These are phyloP conservation scores for Penicillium griseofulvum DNA, from an alignment of 2,329 filamentous ascomycete genomes.

Conservation along the genomic window DNA sequence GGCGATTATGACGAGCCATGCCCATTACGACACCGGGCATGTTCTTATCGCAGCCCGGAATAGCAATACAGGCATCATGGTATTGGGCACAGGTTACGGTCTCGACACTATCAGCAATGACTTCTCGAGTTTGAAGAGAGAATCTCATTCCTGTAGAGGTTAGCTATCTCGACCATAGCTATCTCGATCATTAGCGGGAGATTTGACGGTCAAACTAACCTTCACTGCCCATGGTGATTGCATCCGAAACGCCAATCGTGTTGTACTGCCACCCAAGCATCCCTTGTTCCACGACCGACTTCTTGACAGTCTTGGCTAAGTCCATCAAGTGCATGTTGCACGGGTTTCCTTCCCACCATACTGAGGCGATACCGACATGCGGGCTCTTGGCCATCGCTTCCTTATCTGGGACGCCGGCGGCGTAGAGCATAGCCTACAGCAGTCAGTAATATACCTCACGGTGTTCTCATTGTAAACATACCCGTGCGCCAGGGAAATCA, in stretches of 20 bases:
- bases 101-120: conserved; percentile 93
- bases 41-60: conserved; percentile 95
- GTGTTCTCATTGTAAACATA: conserved; percentile 33
- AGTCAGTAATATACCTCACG: conserved; percentile 2
- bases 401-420: conserved; percentile 78
- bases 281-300: conserved; percentile 71
- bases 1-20: conserved; percentile 84
- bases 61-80: conserved; percentile 89
- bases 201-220: conserved; percentile 49
- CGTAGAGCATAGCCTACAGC: conserved; percentile 84
- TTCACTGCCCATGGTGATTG: conserved; percentile 92
- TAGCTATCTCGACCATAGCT: conserved; percentile 2
- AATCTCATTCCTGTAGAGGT: conserved; percentile 74
- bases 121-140: conserved; percentile 83
- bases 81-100: conserved; percentile 88
- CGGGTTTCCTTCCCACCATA: conserved; percentile 98
- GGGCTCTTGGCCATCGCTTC: conserved; percentile 86
- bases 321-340: conserved; percentile 82
- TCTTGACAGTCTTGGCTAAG: conserved; percentile 83
- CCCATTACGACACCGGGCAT: conserved; percentile 94
- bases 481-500: conserved; percentile 90
- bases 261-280: conserved; percentile 97
- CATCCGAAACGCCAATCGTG: conserved; percentile 84
- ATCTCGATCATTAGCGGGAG: conserved; percentile 13
- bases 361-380: conserved; percentile 84